Evolutionary conservation across 306 rosid species (phyloP).

Genomic region (Alnus rubra): DNA sequence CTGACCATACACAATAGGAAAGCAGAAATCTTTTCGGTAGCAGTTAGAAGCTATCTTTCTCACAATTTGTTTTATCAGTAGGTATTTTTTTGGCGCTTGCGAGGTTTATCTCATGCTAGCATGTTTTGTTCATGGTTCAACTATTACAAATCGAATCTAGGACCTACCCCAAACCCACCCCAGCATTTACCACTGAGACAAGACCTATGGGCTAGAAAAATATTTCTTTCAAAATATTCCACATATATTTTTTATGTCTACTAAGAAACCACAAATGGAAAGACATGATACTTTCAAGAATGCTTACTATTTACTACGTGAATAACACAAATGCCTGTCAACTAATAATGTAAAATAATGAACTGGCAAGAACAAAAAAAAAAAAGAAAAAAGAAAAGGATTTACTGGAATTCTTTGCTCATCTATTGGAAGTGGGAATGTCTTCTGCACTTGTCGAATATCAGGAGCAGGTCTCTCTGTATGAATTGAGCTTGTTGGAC

Average conservation of each 20-base stretch:
- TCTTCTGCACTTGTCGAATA: constrained; percentile 8
- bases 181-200: not conserved
- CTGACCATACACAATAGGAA: not conserved
- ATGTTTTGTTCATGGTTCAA: not conserved
- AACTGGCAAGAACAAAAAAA: not conserved
- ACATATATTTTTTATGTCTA: not conserved
- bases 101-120: not conserved
- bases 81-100: not conserved
- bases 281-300: not conserved
- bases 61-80: not conserved
- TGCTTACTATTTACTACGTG: not conserved
- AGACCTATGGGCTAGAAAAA: not conserved
- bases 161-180: not conserved
- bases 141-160: not conserved
- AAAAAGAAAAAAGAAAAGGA: not conserved
- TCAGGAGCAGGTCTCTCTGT: constrained; percentile 17
- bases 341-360: not conserved
- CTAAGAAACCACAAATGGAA: not conserved
- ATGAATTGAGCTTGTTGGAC: constrained; percentile 24
- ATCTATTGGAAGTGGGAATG: constrained; percentile 18
- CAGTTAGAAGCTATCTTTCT: not conserved
- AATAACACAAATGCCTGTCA: not conserved
- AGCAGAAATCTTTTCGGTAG: not conserved
- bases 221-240: not conserved
- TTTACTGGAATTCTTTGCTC: constrained; percentile 9